Evolutionary conservation across 2,329 filamentous ascomycete species (phyloP).

Genomic region (Diaporthe helianthi): DNA sequence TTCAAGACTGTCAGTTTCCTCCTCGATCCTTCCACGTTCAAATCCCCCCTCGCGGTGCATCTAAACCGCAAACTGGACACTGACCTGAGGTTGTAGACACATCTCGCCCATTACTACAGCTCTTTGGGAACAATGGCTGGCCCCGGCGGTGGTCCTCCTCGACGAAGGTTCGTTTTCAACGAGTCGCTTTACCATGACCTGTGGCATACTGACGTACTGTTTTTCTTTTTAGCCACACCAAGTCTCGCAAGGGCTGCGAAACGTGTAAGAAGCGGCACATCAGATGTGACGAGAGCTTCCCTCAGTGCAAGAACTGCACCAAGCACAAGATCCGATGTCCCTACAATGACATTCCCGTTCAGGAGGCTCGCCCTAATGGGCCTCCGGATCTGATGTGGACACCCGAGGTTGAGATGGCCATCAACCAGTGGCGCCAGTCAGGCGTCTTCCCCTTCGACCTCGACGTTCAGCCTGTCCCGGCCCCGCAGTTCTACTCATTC

Average conservation of each 20-base stretch:
- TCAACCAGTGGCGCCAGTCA: conserved; percentile 84
- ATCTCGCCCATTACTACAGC: not conserved
- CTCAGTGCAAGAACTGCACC: conserved; percentile 98
- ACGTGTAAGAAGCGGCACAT: conserved; percentile 98
- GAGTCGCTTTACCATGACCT: conserved; percentile 11
- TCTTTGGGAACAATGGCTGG: conserved; percentile 75
- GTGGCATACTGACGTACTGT: conserved; percentile 36
- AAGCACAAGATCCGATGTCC: conserved; percentile 99
- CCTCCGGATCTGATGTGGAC: conserved; percentile 82
- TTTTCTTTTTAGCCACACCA: conserved; percentile 78
- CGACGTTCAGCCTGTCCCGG: conserved; percentile 75
- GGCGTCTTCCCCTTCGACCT: conserved; percentile 87
- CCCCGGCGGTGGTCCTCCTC: conserved; percentile 91
- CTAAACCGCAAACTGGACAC: not conserved
- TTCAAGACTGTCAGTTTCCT: conserved; percentile 37
- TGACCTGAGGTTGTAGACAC: not conserved
- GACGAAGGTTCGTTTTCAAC: conserved; percentile 60
- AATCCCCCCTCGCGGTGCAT: not conserved
- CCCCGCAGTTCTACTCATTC: conserved; percentile 74
- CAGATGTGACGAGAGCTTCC: conserved; percentile 95
- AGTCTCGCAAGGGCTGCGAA: conserved; percentile 97
- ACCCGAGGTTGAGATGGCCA: conserved; percentile 80
- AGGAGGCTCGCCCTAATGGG: conserved; percentile 67
- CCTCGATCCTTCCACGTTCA: not conserved
- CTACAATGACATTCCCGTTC: conserved; percentile 85